A percentile compares a stretch with the other conserved stretches of the same genome.
Conservation (phyloP, 225 moss, liverwort and hornwort species). For the Neckera pumila region DNA sequence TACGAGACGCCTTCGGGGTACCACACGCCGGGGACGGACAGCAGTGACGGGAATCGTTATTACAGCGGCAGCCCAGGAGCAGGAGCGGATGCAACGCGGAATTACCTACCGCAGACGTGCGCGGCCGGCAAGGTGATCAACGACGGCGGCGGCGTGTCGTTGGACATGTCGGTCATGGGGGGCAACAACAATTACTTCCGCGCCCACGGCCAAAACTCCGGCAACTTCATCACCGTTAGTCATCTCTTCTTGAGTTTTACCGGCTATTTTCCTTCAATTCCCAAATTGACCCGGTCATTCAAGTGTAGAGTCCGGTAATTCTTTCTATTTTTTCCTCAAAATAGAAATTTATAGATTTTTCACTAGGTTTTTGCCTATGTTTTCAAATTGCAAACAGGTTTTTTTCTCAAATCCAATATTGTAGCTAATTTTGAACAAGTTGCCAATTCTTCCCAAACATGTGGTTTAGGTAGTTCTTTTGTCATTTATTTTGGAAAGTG, state of each 20-base stretch:
- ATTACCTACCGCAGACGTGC: neutral
- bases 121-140: conserved; percentile 36
- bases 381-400: no score
- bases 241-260: neutral
- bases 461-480: neutral
- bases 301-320: neutral
- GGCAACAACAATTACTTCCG: conserved; percentile 77
- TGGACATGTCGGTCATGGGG: conserved; percentile 67
- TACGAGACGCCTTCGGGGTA: neutral
- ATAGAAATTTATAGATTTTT: no score
- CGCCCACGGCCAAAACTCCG: conserved; percentile 73
- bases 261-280: neutral
- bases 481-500: neutral
- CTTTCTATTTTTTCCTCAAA: no score
- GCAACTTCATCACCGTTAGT: conserved; percentile 69
- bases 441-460: rapidly evolving
- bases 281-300: neutral
- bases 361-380: rapidly evolving
- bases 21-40: neutral
- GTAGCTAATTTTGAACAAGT: neutral
- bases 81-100: neutral
- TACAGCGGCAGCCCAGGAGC: neutral
- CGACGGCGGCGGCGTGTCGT: conserved; percentile 55
- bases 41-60: neutral
- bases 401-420: no score